A percentile compares a stretch with the other conserved stretches of the same genome.
These are phyloP conservation scores for Acanthamoeba healyi DNA, from an alignment of 208 protist genomes.

Conservation along the genomic window DNA sequence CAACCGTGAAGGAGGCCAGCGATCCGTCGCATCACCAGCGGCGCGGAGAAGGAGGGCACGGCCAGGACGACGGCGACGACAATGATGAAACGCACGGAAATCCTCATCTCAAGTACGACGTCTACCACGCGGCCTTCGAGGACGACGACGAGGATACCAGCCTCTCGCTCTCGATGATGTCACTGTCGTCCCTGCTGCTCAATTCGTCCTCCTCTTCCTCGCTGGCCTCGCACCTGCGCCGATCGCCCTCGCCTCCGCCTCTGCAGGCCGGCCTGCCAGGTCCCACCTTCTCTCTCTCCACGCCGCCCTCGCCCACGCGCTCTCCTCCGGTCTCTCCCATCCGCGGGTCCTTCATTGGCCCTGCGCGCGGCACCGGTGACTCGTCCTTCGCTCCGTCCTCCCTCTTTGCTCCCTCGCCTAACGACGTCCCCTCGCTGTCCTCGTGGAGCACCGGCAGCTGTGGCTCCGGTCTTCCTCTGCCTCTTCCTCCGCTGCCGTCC, in stretches of 20 bases:
- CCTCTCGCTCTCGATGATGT: background rate
- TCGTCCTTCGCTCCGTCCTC: no score
- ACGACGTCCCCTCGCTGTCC: no score
- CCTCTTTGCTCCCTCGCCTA: no score
- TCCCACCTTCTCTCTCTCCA: conserved; percentile 26
- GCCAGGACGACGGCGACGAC: no score
- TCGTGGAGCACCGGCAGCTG: no score
- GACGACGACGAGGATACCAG: background rate
- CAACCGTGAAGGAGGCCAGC: no score
- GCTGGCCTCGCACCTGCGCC: background rate
- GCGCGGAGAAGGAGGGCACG: no score
- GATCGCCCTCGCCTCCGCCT: background rate
- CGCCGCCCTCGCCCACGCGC: background rate
- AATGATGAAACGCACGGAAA: background rate
- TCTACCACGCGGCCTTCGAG: background rate
- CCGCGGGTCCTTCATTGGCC: background rate
- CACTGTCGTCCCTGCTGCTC: background rate
- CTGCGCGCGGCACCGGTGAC: background rate
- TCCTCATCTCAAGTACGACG: background rate
- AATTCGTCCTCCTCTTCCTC: background rate
- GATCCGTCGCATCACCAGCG: no score
- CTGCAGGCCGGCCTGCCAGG: background rate
- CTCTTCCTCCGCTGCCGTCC: no score
- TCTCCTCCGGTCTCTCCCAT: background rate
- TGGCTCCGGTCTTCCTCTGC: no score